These are phyloP conservation scores for Suhomyces faveliae DNA, from an alignment of 805 yeast species.

Conservation along the genomic window DNA sequence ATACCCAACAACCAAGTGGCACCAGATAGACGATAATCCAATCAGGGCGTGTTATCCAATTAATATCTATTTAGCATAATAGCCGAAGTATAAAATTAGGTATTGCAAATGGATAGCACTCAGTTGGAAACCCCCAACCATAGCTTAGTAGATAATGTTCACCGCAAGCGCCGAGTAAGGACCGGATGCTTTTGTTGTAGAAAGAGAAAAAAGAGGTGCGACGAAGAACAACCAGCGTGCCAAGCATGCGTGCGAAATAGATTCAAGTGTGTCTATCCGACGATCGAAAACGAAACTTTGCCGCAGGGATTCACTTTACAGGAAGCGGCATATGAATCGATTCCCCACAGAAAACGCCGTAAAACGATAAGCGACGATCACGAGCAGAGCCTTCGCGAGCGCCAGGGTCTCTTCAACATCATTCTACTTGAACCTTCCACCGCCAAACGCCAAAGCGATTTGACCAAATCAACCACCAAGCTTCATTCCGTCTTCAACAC, in stretches of 20 bases:
- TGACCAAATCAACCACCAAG: background rate
- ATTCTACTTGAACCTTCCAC: slow-evolving; percentile 6
- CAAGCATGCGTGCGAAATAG: slow-evolving; percentile 12
- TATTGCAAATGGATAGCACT: background rate
- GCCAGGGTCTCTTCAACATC: slow-evolving; percentile 7
- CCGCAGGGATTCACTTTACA: slow-evolving; percentile 7
- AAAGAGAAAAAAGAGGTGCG: slow-evolving; percentile 17
- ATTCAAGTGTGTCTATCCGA: slow-evolving; percentile 13
- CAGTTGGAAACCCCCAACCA: background rate
- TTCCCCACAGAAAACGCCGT: slow-evolving; percentile 2
- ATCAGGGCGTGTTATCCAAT: too few relatives aligned
- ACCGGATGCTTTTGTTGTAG: slow-evolving; percentile 16
- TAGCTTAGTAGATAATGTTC: background rate
- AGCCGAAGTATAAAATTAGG: too few relatives aligned
- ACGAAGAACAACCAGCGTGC: slow-evolving; percentile 14
- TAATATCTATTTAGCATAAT: too few relatives aligned
- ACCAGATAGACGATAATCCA: too few relatives aligned
- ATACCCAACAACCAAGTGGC: too few relatives aligned
- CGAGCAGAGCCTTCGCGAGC: background rate
- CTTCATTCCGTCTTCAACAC: slow-evolving; percentile 1
- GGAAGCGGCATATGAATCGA: slow-evolving; percentile 6
- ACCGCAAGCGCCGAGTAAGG: slow-evolving; percentile 7
- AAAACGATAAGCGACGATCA: background rate
- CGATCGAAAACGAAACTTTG: slow-evolving; percentile 9
- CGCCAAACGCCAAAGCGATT: slow-evolving; percentile 1